A percentile compares a stretch with the other conserved stretches of the same genome.
phyloP scores from a whole-genome alignment of 2,329 filamentous ascomycete genomes.

The Fusarium multiceps region DNA sequence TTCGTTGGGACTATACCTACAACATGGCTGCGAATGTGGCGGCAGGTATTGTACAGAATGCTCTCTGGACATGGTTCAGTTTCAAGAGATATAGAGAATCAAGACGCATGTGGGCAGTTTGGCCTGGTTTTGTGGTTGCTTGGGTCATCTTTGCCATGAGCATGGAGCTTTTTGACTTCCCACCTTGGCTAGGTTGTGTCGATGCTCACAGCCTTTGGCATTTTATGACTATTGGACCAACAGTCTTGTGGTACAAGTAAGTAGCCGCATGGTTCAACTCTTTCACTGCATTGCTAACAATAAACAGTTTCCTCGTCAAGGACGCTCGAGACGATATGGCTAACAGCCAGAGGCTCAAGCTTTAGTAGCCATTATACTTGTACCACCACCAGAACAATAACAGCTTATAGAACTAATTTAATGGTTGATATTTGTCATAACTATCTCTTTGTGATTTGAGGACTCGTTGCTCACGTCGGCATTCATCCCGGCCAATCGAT shows the following conservation, averaged over 20 bases:
- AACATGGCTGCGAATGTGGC: slow-evolving; percentile 97
- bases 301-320: slow-evolving; percentile 80
- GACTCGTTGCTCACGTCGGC: background rate
- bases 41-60: slow-evolving; percentile 81
- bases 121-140: slow-evolving; percentile 90
- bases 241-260: slow-evolving; percentile 94
- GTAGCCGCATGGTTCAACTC: slow-evolving; percentile 54
- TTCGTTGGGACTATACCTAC: slow-evolving; percentile 95
- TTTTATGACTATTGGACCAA: slow-evolving; percentile 88
- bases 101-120: slow-evolving; percentile 81
- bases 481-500: background rate
- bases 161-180: slow-evolving; percentile 93
- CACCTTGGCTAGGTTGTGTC: slow-evolving; percentile 81
- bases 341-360: slow-evolving; percentile 75
- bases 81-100: slow-evolving; percentile 77
- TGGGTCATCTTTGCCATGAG: slow-evolving; percentile 96
- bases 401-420: background rate
- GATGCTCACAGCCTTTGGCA: slow-evolving; percentile 98
- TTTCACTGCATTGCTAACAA: slow-evolving; percentile 38
- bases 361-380: slow-evolving; percentile 45
- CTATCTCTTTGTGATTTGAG: background rate
- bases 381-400: background rate
- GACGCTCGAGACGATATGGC: slow-evolving; percentile 87
- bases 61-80: slow-evolving; percentile 88
- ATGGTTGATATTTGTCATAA: background rate